Percentiles rank a stretch among this genome's conserved stretches.
These are phyloP conservation scores for Colletotrichum lupini DNA, from an alignment of 2,329 filamentous ascomycete genomes.

Conservation along the genomic window DNA sequence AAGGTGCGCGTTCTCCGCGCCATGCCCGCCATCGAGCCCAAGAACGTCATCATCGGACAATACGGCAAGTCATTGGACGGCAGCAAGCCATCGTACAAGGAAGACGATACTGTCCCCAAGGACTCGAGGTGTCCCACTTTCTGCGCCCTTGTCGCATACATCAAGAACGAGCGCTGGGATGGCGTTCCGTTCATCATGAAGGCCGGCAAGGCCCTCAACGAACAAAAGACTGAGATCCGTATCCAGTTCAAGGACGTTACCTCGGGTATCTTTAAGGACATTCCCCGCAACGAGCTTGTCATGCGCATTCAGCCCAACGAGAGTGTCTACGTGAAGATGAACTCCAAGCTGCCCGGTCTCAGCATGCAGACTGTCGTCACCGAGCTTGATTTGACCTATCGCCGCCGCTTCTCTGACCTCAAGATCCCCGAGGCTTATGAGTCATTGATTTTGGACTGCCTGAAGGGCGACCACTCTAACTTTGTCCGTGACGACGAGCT, in stretches of 20 bases:
- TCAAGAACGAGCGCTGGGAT: conserved; percentile 99
- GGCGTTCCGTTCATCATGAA: conserved; percentile 99
- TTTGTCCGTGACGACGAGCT: conserved; percentile 98
- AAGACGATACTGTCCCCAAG: conserved; percentile 97
- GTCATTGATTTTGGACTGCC: conserved; percentile 93
- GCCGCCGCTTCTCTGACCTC: conserved; percentile 96
- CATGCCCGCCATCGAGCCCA: conserved; percentile 95
- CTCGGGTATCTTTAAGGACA: conserved; percentile 99
- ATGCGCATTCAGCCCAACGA: conserved; percentile 99
- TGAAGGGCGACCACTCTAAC: conserved; percentile 99
- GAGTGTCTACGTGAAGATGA: conserved; percentile 99
- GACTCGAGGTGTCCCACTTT: conserved; percentile 98
- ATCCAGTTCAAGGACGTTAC: conserved; percentile 99
- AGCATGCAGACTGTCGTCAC: conserved; percentile 99
- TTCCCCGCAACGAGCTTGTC: conserved; percentile 98
- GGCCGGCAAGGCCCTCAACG: conserved; percentile 97
- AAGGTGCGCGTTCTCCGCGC: conserved; percentile 96
- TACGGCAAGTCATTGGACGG: conserved; percentile 97
- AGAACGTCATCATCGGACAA: conserved; percentile 99
- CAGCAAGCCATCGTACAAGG: conserved; percentile 97
- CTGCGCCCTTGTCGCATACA: conserved; percentile 95
- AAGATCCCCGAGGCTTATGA: conserved; percentile 99
- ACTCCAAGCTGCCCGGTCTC: conserved; percentile 97
- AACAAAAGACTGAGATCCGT: conserved; percentile 99
- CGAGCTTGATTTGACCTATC: conserved; percentile 97